phyloP scores from a whole-genome alignment of 306 rosid species.

The Sesbania bispinosa region DNA sequence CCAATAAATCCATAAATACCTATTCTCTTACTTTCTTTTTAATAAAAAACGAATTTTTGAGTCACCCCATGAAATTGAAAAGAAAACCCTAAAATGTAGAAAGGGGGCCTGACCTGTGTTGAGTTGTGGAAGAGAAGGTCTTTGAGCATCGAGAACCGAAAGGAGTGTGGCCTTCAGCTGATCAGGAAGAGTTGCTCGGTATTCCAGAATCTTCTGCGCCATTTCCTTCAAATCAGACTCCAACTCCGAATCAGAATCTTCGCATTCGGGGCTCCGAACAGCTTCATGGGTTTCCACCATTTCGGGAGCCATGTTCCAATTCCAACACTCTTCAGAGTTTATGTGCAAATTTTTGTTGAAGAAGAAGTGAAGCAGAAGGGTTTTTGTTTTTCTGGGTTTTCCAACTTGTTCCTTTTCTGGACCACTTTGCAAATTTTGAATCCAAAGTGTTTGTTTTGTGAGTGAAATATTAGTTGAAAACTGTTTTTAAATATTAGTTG shows the following conservation, averaged over 20 bases:
- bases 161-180: constrained; percentile 53
- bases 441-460: neutral
- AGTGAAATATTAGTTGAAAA: no score
- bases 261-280: constrained; percentile 29
- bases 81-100: constrained; percentile 14
- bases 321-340: neutral
- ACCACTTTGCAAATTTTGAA: neutral
- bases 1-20: neutral
- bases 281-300: constrained; percentile 12
- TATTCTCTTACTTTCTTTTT: neutral
- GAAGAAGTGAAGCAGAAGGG: neutral
- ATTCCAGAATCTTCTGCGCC: constrained; percentile 58
- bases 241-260: constrained; percentile 31
- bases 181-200: constrained; percentile 56
- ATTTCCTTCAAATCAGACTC: constrained; percentile 55
- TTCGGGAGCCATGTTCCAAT: constrained; percentile 33
- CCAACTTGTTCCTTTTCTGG: no score
- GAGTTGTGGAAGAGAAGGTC: constrained; percentile 40
- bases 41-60: neutral
- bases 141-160: constrained; percentile 47
- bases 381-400: no score
- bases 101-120: constrained; percentile 1
- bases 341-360: neutral
- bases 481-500: no score
- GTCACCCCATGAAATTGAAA: neutral